These are phyloP conservation scores for Calonectria henricotiae DNA, from an alignment of 2,329 filamentous ascomycete species.

Conservation along the genomic window DNA sequence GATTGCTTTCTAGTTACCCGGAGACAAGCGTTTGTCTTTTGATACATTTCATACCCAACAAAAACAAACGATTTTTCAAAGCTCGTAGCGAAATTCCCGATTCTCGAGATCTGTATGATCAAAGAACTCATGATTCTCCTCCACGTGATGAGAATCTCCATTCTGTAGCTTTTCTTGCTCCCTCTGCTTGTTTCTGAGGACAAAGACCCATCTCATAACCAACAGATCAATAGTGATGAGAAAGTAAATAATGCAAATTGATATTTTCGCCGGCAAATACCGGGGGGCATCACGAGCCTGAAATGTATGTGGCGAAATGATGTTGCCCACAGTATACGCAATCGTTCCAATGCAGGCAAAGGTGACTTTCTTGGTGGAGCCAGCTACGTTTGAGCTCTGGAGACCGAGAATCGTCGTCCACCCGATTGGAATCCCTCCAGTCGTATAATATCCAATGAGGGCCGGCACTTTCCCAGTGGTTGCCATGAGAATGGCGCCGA, in stretches of 20 bases:
- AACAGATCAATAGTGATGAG: constrained; percentile 43
- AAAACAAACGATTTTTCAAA: constrained; percentile 15
- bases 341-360: constrained; percentile 47
- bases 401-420: constrained; percentile 48
- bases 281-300: constrained; percentile 43
- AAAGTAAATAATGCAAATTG: constrained; percentile 48
- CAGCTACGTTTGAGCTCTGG: constrained; percentile 45
- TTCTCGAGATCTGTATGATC: constrained; percentile 45
- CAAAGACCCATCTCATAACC: constrained; percentile 44
- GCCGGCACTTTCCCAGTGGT: constrained; percentile 47
- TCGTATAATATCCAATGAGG: constrained; percentile 45
- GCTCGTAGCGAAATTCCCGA: constrained; percentile 40
- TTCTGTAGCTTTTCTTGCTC: constrained; percentile 33
- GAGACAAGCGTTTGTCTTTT: too few relatives aligned
- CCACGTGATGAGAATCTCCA: constrained; percentile 23
- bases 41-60: too few relatives aligned
- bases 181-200: constrained; percentile 38
- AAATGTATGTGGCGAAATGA: constrained; percentile 47
- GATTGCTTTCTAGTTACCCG: too few relatives aligned
- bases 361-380: constrained; percentile 46
- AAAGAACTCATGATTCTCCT: constrained; percentile 46
- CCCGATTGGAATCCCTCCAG: constrained; percentile 44
- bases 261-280: constrained; percentile 45
- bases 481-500: constrained; percentile 46
- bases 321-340: constrained; percentile 46